phyloP scores from a whole-genome alignment of 257 asterid genomes.

The Solanum bukasovii region DNA sequence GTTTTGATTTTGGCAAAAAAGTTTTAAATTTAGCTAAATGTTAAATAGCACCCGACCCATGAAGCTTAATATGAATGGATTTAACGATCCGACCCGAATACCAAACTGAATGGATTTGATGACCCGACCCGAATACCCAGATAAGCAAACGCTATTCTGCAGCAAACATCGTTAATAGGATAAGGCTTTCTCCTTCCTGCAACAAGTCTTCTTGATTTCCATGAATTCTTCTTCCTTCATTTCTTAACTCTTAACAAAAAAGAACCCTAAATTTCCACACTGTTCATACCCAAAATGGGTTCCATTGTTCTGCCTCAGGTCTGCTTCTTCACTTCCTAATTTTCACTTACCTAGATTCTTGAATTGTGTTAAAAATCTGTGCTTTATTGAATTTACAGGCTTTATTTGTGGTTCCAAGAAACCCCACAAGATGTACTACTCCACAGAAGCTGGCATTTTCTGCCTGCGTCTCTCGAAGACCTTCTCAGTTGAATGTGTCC shows the following conservation, averaged over 20 bases:
- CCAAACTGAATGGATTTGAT: not conserved
- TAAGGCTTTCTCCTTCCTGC: not conserved
- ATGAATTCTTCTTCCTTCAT: not conserved
- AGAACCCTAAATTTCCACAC: not conserved
- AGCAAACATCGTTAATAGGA: not conserved
- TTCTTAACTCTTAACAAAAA: not conserved
- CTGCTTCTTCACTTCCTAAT: not conserved
- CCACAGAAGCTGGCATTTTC: slow-evolving; percentile 36
- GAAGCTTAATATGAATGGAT: not conserved
- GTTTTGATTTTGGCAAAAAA: not conserved
- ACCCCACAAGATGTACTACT: slow-evolving; percentile 14
- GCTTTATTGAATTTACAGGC: slow-evolving; percentile 34
- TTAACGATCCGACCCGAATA: not conserved
- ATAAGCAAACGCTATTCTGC: not conserved
- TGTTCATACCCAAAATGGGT: slow-evolving; percentile 11
- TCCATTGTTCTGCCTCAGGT: slow-evolving; percentile 31
- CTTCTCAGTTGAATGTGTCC: not conserved
- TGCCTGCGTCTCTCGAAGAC: slow-evolving; percentile 18
- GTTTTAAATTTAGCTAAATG: not conserved
- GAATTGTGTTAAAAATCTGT: not conserved
- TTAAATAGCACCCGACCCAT: not conserved
- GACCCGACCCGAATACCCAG: not conserved
- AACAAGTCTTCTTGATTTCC: not conserved
- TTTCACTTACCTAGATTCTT: not conserved
- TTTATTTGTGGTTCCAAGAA: slow-evolving; percentile 35